Evolutionary conservation across 2,329 filamentous ascomycete species (phyloP).

Genomic region (Passalora sequoiae): DNA sequence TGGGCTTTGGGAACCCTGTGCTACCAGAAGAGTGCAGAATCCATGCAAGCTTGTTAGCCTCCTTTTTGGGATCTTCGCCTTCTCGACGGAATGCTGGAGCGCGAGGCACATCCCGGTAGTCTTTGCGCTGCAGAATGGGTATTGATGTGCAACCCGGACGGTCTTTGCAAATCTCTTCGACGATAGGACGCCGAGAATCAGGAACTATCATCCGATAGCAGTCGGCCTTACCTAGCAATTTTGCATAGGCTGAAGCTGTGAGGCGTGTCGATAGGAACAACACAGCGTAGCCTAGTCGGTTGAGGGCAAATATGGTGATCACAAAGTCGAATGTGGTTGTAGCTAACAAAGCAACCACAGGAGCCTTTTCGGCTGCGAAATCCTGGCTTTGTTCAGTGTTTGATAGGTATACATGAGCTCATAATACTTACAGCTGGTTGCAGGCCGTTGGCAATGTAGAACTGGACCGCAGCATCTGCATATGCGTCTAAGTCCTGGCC

Average conservation of each 20-base stretch:
- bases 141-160: slow-evolving; percentile 31
- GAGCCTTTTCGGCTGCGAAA: slow-evolving; percentile 22
- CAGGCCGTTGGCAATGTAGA: slow-evolving; percentile 26
- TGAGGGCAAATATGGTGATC: slow-evolving; percentile 50
- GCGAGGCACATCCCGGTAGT: slow-evolving; percentile 20
- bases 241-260: slow-evolving; percentile 47
- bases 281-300: slow-evolving; percentile 51
- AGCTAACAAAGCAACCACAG: slow-evolving; percentile 49
- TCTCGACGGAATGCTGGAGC: slow-evolving; percentile 13
- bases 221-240: slow-evolving; percentile 43
- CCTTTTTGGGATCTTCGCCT: slow-evolving; percentile 21
- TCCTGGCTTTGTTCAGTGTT: slow-evolving; percentile 15
- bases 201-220: slow-evolving; percentile 29
- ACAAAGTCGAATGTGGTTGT: slow-evolving; percentile 53
- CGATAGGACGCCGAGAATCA: slow-evolving; percentile 23
- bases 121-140: slow-evolving; percentile 22
- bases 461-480: slow-evolving; percentile 25
- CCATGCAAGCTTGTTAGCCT: slow-evolving; percentile 35
- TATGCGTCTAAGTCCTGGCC: slow-evolving; percentile 26
- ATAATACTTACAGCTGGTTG: slow-evolving; percentile 25
- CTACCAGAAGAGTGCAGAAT: slow-evolving; percentile 53
- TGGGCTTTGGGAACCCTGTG: slow-evolving; percentile 60
- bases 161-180: slow-evolving; percentile 31
- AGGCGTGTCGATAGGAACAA: slow-evolving; percentile 53
- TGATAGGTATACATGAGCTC: no score